Conservation (phyloP, 768 basidiomycete species). For the Peribolospora baueri region DNA sequence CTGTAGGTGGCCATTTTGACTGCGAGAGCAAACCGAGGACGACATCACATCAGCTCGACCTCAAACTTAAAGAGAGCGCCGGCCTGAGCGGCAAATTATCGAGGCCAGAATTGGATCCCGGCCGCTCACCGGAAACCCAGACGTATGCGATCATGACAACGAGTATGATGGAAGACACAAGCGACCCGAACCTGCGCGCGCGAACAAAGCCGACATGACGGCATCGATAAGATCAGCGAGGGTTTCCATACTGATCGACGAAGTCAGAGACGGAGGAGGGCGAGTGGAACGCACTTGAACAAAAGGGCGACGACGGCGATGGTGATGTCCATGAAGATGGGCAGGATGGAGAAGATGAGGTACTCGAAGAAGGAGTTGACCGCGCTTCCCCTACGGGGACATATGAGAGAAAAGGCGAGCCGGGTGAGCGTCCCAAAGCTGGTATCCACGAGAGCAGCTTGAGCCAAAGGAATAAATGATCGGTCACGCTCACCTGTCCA, state of each 20-base stretch:
- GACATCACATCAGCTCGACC: slow-evolving; percentile 38
- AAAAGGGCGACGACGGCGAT: slow-evolving; percentile 33
- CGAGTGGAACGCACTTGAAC: slow-evolving; percentile 16
- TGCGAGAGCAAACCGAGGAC: slow-evolving; percentile 36
- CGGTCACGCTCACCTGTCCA: background rate
- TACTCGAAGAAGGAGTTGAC: slow-evolving; percentile 24
- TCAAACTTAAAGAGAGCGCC: too few relatives aligned
- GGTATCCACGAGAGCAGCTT: background rate
- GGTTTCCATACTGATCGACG: slow-evolving; percentile 32
- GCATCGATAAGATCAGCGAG: slow-evolving; percentile 14
- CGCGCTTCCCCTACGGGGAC: background rate
- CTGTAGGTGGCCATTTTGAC: slow-evolving; percentile 60
- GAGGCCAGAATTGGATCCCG: too few relatives aligned
- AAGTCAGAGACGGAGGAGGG: slow-evolving; percentile 19
- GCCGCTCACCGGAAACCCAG: slow-evolving; percentile 19
- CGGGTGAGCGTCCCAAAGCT: too few relatives aligned
- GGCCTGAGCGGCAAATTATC: too few relatives aligned
- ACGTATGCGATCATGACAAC: slow-evolving; percentile 50
- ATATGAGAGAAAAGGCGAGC: background rate
- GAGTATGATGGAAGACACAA: slow-evolving; percentile 35
- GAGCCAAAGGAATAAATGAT: background rate
- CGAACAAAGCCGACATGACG: slow-evolving; percentile 18
- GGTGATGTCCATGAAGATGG: slow-evolving; percentile 53
- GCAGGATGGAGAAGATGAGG: slow-evolving; percentile 58
- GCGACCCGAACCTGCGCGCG: slow-evolving; percentile 21